These are phyloP conservation scores for Fusarium chlamydosporum DNA, from an alignment of 2,329 filamentous ascomycete species.

Conservation along the genomic window DNA sequence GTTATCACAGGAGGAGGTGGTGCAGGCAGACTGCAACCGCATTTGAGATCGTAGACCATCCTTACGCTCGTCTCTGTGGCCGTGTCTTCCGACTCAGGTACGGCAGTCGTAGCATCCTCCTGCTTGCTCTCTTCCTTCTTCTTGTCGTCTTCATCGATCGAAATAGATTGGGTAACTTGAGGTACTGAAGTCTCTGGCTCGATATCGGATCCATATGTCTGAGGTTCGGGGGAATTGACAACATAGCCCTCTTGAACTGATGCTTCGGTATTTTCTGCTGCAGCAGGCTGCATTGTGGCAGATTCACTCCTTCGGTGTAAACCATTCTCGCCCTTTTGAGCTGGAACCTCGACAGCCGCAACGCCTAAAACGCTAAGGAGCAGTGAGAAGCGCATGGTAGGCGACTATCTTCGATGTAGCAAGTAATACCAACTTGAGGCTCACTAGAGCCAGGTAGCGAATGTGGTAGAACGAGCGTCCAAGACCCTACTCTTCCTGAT, in stretches of 20 bases:
- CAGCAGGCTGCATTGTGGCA: constrained; percentile 12
- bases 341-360: constrained; percentile 36
- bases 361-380: constrained; percentile 42
- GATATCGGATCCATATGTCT: constrained; percentile 11
- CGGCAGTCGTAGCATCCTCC: neutral
- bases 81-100: neutral
- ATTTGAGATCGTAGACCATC: constrained; percentile 23
- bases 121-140: neutral
- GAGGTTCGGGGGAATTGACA: constrained; percentile 6
- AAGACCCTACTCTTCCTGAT: constrained; percentile 15
- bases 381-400: constrained; percentile 46
- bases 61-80: constrained; percentile 11
- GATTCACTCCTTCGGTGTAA: constrained; percentile 31
- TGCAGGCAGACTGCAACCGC: constrained; percentile 22
- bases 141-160: neutral
- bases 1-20: constrained; percentile 1
- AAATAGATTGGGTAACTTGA: constrained; percentile 11
- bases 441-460: constrained; percentile 33
- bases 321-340: constrained; percentile 13
- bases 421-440: constrained; percentile 29
- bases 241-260: constrained; percentile 24
- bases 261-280: constrained; percentile 1
- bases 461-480: constrained; percentile 38
- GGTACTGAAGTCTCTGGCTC: constrained; percentile 16
- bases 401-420: constrained; percentile 13